phyloP scores from a whole-genome alignment of 2,329 filamentous ascomycete species.

The Fusarium siculi region DNA sequence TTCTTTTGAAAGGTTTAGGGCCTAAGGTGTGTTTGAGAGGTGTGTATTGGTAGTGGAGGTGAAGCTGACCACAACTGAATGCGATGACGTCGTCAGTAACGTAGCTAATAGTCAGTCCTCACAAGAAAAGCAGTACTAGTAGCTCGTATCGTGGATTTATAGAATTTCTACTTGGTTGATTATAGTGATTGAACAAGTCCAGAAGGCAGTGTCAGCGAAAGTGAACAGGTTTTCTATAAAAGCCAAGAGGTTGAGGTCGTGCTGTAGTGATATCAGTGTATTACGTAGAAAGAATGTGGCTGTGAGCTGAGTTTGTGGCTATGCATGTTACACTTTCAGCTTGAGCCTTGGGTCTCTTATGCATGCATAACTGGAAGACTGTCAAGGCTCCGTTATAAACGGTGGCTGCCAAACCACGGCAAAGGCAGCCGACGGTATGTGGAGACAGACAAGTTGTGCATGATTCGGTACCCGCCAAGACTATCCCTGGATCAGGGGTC shows the following conservation, averaged over 20 bases:
- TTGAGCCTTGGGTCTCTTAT: background rate
- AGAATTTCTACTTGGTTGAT: background rate
- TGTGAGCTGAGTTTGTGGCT: constrained; percentile 13
- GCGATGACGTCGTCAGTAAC: background rate
- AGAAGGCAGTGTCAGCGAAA: background rate
- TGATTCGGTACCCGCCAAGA: background rate
- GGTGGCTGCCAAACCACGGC: background rate
- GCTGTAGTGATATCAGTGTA: constrained; percentile 11
- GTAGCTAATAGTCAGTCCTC: background rate
- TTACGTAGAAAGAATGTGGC: constrained; percentile 11
- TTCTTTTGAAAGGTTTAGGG: constrained; percentile 3
- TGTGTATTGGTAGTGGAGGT: background rate
- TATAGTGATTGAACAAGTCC: background rate
- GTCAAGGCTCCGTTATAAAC: constrained; percentile 6
- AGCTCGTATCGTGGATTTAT: background rate
- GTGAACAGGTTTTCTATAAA: constrained; percentile 4
- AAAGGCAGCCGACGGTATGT: background rate
- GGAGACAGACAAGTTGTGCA: background rate
- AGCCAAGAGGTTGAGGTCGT: constrained; percentile 5
- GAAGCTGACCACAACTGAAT: background rate
- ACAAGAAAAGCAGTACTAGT: background rate
- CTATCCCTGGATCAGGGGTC: constrained; percentile 22
- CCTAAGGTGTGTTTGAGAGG: background rate
- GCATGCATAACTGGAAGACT: background rate
- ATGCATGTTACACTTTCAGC: background rate